These are phyloP conservation scores for Phytophthora idaei DNA, from an alignment of 352 stramenopile species.

Conservation along the genomic window DNA sequence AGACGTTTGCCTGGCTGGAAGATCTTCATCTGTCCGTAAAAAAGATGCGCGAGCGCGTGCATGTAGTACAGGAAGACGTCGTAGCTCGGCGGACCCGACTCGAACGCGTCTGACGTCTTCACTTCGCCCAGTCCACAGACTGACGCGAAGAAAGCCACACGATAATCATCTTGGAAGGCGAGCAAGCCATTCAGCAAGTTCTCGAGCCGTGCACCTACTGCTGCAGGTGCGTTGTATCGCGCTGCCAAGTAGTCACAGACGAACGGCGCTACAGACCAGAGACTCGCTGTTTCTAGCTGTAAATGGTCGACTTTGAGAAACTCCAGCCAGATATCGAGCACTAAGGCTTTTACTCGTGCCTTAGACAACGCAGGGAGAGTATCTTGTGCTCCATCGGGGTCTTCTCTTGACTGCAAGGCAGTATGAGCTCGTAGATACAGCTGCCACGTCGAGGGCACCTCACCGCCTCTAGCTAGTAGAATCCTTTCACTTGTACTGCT, in stretches of 20 bases:
- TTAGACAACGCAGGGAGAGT: constrained; percentile 37
- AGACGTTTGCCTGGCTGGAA: constrained; percentile 64
- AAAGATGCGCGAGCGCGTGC: constrained; percentile 62
- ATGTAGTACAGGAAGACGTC: constrained; percentile 77
- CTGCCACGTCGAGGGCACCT: constrained; percentile 45
- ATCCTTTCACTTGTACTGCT: constrained; percentile 19
- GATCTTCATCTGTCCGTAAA: constrained; percentile 77
- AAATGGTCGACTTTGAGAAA: constrained; percentile 73
- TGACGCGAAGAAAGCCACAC: constrained; percentile 66
- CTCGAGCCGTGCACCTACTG: constrained; percentile 61
- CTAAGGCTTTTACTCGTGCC: constrained; percentile 40
- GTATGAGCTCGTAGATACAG: constrained; percentile 40
- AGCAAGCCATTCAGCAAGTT: constrained; percentile 55
- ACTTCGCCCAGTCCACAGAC: constrained; percentile 47
- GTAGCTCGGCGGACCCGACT: constrained; percentile 36
- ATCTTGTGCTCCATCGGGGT: constrained; percentile 14
- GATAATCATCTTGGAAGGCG: constrained; percentile 49
- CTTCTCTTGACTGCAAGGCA: constrained; percentile 24
- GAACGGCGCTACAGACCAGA: constrained; percentile 65
- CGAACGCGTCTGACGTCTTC: constrained; percentile 15
- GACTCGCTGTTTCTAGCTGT: constrained; percentile 56
- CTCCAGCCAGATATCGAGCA: constrained; percentile 78
- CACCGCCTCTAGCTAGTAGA: constrained; percentile 23
- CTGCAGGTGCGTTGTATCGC: constrained; percentile 52
- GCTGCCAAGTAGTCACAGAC: constrained; percentile 74